phyloP scores from a whole-genome alignment of 1,139 yeast genomes.

The Torulaspora globosa region DNA sequence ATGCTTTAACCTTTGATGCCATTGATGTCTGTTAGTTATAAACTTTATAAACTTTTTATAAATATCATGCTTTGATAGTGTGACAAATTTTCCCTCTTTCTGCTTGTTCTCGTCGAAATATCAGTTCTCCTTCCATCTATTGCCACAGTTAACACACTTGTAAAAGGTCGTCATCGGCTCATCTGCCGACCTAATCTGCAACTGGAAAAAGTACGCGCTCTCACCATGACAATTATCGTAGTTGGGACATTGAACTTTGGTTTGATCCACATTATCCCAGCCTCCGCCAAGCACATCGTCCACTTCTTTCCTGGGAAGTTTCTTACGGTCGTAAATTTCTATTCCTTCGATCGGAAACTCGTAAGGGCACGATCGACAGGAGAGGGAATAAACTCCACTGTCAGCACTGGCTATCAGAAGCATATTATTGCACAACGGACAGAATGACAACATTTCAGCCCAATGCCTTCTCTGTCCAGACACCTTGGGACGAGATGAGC shows the following conservation, averaged over 20 bases:
- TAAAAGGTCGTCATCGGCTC: slow-evolving; percentile 95
- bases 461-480: not conserved
- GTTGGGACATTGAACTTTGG: slow-evolving; percentile 82
- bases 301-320: slow-evolving; percentile 78
- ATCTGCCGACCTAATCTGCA: slow-evolving; percentile 79
- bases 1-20: slow-evolving; percentile 3
- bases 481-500: slow-evolving; percentile 1
- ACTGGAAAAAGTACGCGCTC: slow-evolving; percentile 93
- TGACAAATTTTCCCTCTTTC: slow-evolving; percentile 1
- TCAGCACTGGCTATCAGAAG: slow-evolving; percentile 50
- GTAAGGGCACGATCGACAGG: slow-evolving; percentile 92
- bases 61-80: slow-evolving; percentile 10
- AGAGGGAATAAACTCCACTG: slow-evolving; percentile 43
- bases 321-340: slow-evolving; percentile 80
- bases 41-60: slow-evolving; percentile 7
- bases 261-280: slow-evolving; percentile 97
- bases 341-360: slow-evolving; percentile 82
- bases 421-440: slow-evolving; percentile 93
- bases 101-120: no score
- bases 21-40: slow-evolving; percentile 7
- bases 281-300: slow-evolving; percentile 98
- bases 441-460: slow-evolving; percentile 72
- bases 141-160: slow-evolving; percentile 86
- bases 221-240: slow-evolving; percentile 75
- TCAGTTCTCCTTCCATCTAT: slow-evolving; percentile 95